Evolutionary conservation across 305 asterid genomes (phyloP), one percentile per base, ranked within the genome.

Genomic region (Fraxinus ornus): DNA sequence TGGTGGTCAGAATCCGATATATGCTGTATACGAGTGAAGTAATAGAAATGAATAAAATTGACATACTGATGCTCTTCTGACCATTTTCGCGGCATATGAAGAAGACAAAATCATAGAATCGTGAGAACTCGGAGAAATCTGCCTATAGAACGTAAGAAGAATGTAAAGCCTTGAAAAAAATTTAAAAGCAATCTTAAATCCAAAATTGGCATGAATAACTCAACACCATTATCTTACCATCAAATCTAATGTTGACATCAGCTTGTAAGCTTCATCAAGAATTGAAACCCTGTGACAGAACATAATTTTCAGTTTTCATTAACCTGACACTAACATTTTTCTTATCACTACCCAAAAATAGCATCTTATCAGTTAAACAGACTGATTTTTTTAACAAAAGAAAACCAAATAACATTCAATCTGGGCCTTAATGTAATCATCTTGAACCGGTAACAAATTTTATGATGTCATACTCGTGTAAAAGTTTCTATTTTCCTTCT

Each of bases 31-130:
- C 52, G 26, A 78, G 8, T 13, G 70, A 19, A 72, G 30, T 77
- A 79, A 41, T 33, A 64, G 66, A 77, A 33, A 57, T 9, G 2
- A 28, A 39, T 36, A 19, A 28, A 76, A 86, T 75, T 44, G 66
- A 91, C 98, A 92, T 90, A 97, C 99, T 87, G 85, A 94, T 93
- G 85, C 81, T 94, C 83, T 90, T 94, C 84, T 97, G 99, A 80
- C 98, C 97, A 84, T 94, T 93, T 88, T 94, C 97, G 85, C 99
- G 94, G 91, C 95, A 93, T 77, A 96, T 89, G 90, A 94, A 93
- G 94, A 94, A 96, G 36, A 96, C 94, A 86, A 97, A 97, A 84
- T 94, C 93, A 82, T 94, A 94, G 88, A 97, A 94, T 82, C 93
- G 90, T 0, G 94, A 88, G 85, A 94, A 97, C 88, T 92, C 98